Evolutionary conservation across 1,284 basidiomycete genomes (phyloP), one percentile per base, ranked within the genome.

Genomic region (Austroboletus novae-zelandiae): DNA sequence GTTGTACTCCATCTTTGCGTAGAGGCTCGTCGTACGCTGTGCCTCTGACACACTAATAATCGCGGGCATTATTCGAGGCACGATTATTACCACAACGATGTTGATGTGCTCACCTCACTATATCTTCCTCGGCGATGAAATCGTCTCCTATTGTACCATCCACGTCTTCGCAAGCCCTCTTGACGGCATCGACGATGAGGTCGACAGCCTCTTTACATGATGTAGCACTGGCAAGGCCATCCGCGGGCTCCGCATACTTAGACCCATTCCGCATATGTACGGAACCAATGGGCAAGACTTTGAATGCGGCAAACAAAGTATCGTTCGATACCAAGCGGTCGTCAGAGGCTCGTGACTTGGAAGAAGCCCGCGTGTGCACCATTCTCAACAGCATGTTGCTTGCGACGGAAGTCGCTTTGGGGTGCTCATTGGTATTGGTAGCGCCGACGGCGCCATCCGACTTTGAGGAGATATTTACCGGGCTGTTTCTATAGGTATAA

Each of bases 1-100:
- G 1, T 89, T 89, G 66, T 94, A 92, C 65, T 95, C 93, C 81
- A 94, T 88, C 72, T 92, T 91, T 9, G 91, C 83, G 65, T 91
- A 87, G 56, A 94, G 74, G 51, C 83, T 89, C 3, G 91, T 94
- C 72, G 85, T 82, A 53, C 80, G 78, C 67, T 88, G 84, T 2
- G 93, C 93, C 57, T 96, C 91, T 5, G 77, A 76, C 59, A 94
- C 67, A 59, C 91, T 92, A 51, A 45, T 44, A 36, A 36, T 17
- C 9, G 4, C n/a, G 6, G 9, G 35, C 3, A 9, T 17, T 15
- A 36, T 9, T 23, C 42, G 52, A 45, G 43, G 40, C 36, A 55
- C 52, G 40, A 65, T 47, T 43, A 15, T n/a, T 47, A 50, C 37
- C 32, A 36, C 4, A 31, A n/a, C 5, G 44, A 13, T 10, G 53